Evolutionary conservation across 1,284 basidiomycete species (phyloP).

Genomic region (Stygiomarasmius scandens): DNA sequence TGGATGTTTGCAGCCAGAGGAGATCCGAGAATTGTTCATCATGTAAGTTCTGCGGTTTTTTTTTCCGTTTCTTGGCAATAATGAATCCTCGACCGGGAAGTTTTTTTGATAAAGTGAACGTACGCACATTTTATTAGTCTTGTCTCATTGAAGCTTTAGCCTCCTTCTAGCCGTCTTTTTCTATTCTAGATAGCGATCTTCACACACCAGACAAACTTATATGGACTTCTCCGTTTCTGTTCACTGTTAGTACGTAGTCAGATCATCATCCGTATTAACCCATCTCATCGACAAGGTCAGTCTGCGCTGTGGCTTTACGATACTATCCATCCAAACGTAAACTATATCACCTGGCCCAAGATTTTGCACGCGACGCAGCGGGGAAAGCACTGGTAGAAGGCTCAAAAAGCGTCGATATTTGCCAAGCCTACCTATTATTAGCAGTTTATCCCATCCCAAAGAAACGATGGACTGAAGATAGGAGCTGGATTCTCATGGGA

Average conservation of each 20-base stretch:
- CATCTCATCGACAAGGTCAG: slow-evolving; percentile 28
- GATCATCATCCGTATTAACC: background rate
- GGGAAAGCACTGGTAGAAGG: slow-evolving; percentile 53
- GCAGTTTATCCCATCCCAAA: slow-evolving; percentile 59
- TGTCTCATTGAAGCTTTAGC: slow-evolving; percentile 9
- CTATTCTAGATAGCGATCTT: slow-evolving; percentile 54
- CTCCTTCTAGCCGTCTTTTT: slow-evolving; percentile 51
- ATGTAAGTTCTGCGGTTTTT: slow-evolving; percentile 41
- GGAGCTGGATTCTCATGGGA: slow-evolving; percentile 60
- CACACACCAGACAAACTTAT: slow-evolving; percentile 55
- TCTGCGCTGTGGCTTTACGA: slow-evolving; percentile 59
- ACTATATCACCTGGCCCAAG: slow-evolving; percentile 50
- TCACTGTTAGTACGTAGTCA: slow-evolving; percentile 56
- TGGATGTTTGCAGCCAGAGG: slow-evolving; percentile 52
- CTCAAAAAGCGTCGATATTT: slow-evolving; percentile 53
- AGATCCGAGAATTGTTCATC: slow-evolving; percentile 60
- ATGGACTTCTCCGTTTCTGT: slow-evolving; percentile 56
- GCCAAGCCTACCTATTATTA: slow-evolving; percentile 56
- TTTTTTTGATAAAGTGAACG: slow-evolving; percentile 58
- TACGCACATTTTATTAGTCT: too few species aligned
- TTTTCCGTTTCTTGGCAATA: background rate
- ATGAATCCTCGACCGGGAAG: slow-evolving; percentile 29
- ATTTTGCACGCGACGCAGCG: slow-evolving; percentile 55
- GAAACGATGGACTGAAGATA: slow-evolving; percentile 57
- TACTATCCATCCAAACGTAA: slow-evolving; percentile 49